These are phyloP conservation scores for Leishmania tarentolae DNA, from an alignment of 208 protist genomes.

Conservation along the genomic window DNA sequence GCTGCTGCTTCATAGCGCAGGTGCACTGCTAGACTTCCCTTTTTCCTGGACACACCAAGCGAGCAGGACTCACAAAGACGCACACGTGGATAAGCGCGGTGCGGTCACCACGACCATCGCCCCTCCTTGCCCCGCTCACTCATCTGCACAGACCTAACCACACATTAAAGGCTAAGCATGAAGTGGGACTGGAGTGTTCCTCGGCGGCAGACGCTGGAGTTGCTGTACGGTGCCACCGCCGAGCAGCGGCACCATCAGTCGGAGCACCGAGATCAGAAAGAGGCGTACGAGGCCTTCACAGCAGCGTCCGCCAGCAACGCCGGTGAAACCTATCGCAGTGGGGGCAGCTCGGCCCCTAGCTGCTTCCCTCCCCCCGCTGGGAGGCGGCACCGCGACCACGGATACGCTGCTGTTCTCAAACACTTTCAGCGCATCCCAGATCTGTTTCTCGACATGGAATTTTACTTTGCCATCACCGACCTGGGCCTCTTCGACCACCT, in stretches of 20 bases:
- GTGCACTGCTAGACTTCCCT: not conserved
- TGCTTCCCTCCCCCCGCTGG: not conserved
- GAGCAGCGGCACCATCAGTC: slow-evolving; percentile 42
- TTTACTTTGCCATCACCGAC: slow-evolving; percentile 24
- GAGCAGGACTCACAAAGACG: not conserved
- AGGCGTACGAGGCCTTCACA: slow-evolving; percentile 6
- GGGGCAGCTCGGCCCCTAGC: not conserved
- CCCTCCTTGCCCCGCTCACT: not conserved
- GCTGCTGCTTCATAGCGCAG: not conserved
- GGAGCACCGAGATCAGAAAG: slow-evolving; percentile 27
- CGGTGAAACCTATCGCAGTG: not conserved
- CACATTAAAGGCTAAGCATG: not conserved
- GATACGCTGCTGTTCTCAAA: not conserved
- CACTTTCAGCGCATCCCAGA: slow-evolving; percentile 22
- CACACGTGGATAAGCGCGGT: not conserved
- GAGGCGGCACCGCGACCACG: slow-evolving; percentile 7
- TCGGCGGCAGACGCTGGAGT: slow-evolving; percentile 9
- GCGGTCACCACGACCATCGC: not conserved
- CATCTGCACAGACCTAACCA: not conserved
- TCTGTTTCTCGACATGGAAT: slow-evolving; percentile 8
- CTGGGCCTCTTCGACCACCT: slow-evolving; percentile 19
- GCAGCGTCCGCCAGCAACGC: not conserved
- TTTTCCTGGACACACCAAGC: not conserved
- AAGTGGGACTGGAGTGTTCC: slow-evolving; percentile 1
- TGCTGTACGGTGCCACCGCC: slow-evolving; percentile 13